A percentile compares a stretch with the other conserved stretches of the same genome.
Conservation (phyloP, 192 early-diverging fungal genomes). For the Coemansia sp. region DNA sequence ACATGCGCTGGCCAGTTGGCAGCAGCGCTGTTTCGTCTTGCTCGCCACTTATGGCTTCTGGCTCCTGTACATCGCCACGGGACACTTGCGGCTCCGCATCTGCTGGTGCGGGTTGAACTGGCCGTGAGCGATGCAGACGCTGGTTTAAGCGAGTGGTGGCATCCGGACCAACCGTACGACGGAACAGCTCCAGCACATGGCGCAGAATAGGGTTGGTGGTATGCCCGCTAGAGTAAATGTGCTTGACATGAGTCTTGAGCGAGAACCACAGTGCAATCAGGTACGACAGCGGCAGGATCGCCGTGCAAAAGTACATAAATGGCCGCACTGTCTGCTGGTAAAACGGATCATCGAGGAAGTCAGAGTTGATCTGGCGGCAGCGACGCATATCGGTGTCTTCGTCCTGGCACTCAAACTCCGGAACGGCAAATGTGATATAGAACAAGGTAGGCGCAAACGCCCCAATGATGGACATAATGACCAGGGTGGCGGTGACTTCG, state of each 20-base stretch:
- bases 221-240: conserved; percentile 59
- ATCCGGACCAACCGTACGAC: conserved; percentile 38
- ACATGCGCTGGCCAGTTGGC: conserved; percentile 3
- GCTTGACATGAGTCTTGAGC: conserved; percentile 84
- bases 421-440: conserved; percentile 82
- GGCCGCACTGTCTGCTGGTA: conserved; percentile 76
- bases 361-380: conserved; percentile 63
- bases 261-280: conserved; percentile 90
- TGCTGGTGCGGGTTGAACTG: neutral
- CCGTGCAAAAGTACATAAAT: conserved; percentile 84
- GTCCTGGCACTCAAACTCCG: conserved; percentile 52
- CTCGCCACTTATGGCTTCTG: neutral
- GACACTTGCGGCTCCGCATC: neutral
- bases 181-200: conserved; percentile 62
- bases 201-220: conserved; percentile 48
- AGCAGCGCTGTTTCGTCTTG: conserved; percentile 8
- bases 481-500: conserved; percentile 92
- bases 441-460: conserved; percentile 93
- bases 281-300: conserved; percentile 75
- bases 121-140: conserved; percentile 17
- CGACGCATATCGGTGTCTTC: conserved; percentile 50
- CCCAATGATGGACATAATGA: conserved; percentile 91
- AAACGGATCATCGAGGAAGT: conserved; percentile 75
- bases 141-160: conserved; percentile 10
- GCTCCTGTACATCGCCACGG: conserved; percentile 5